Base-by-base conservation (phyloP, 306 rosid genomes). In the Dryas octopetala region DNA sequence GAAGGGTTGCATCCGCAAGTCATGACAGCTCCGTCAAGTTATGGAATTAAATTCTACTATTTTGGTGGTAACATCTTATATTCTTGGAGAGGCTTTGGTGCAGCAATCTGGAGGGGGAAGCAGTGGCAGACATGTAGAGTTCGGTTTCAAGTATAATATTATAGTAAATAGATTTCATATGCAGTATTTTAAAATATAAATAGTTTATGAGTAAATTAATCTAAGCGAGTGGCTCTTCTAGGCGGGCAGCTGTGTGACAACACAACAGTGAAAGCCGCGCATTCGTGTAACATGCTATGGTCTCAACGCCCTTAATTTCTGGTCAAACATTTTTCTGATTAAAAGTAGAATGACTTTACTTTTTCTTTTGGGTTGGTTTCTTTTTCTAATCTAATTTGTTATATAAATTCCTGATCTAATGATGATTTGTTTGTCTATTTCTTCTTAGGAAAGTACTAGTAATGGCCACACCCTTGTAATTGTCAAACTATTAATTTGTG, bases 1-100 rank as follows among this genome's bases (percentile, higher is more conserved):
- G 97, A 69, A 88, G 88, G 97, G 93, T 93, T 74, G 97, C 98
- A 50, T 91, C 98, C 7, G 89, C 97, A 54, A 93, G 98, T 64
- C 90, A 91, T 59, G 98, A 93, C 82, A 88, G 83, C 78, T 89
- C 90, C 23, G 98, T 91, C 46, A 93, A 91, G 86, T 82, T 93
- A 60, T 93, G 98, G 98, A 93, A 93, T 77, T 93, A 73, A 86
- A 44, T 55, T 67, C 73, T 5, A 61, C 32, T 43, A 2, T 9
- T 58, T 53, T 71, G 74, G 66, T 69, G 73, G 74, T 50, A 55
- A 58, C 38, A 67, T 73, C 75, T 50, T 41, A 49, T 59, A 66
- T 75, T 74, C 63, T 74, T 76, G 62, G 74, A 38, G 10, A 62
- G 52, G 68, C 54, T 14, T 64, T 60, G 54, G 74, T 80, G 58